Evolutionary conservation across 805 yeast genomes (phyloP).

Genomic region (Kockiozyma suomiensis): DNA sequence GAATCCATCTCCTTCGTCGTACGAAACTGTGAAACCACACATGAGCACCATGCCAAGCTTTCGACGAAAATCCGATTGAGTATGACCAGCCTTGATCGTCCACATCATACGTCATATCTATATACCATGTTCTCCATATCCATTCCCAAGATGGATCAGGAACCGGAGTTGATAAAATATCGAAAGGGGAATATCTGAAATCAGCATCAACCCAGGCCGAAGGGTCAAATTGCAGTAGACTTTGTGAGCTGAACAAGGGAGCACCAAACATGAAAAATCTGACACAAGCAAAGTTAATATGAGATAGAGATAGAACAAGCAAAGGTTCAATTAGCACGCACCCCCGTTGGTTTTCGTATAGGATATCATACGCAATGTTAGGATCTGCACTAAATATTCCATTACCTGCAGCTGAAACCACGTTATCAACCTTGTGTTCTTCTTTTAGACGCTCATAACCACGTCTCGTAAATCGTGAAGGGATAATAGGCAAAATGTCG

Average conservation of each 20-base stretch:
- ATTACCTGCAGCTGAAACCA: not conserved
- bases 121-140: conserved; percentile 73
- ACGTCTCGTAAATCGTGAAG: not conserved
- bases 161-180: conserved; percentile 42
- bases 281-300: not conserved
- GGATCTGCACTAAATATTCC: conserved; percentile 25
- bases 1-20: conserved; percentile 67
- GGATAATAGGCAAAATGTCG: not conserved
- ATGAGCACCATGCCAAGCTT: conserved; percentile 64
- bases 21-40: conserved; percentile 61
- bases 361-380: conserved; percentile 33
- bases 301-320: not conserved
- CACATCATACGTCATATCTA: conserved; percentile 66
- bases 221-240: conserved; percentile 46
- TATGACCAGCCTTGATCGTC: conserved; percentile 89
- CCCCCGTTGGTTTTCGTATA: conserved; percentile 50
- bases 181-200: conserved; percentile 42
- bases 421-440: not conserved
- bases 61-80: conserved; percentile 52
- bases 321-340: conserved; percentile 9
- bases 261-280: conserved; percentile 43
- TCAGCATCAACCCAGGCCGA: conserved; percentile 42
- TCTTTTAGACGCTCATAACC: conserved; percentile 17
- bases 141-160: conserved; percentile 68
- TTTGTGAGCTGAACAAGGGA: conserved; percentile 43